Evolutionary conservation across 2,329 filamentous ascomycete species (phyloP).

Genomic region (Penicillium rolfsii): DNA sequence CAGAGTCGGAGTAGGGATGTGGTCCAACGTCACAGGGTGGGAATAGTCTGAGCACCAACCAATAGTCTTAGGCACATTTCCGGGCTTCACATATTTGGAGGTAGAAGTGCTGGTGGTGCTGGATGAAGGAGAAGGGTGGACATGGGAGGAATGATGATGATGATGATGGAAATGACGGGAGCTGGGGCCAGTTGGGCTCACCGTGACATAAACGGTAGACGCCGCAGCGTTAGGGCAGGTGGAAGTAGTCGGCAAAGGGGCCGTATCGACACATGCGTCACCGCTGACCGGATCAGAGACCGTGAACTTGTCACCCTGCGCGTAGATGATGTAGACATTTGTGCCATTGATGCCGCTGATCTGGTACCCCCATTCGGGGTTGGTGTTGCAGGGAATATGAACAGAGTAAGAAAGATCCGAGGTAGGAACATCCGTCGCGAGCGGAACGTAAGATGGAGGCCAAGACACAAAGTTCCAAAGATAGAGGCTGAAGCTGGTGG

Average conservation of each 20-base stretch:
- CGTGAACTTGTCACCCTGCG: constrained; percentile 48
- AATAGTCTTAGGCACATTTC: constrained; percentile 33
- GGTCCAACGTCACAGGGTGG: constrained; percentile 31
- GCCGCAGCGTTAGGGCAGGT: constrained; percentile 21
- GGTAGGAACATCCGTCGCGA: constrained; percentile 44
- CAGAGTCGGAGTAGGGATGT: constrained; percentile 15
- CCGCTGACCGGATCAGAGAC: constrained; percentile 21
- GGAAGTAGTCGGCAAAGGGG: constrained; percentile 9
- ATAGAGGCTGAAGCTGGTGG: constrained; percentile 45
- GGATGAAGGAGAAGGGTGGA: constrained; percentile 19
- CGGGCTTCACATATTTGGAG: constrained; percentile 25
- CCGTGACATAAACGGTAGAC: constrained; percentile 28
- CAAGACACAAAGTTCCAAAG: constrained; percentile 53
- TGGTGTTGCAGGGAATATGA: constrained; percentile 44
- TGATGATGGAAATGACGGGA: constrained; percentile 11
- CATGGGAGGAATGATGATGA: constrained; percentile 18
- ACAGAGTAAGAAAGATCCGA: constrained; percentile 38
- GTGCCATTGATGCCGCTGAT: constrained; percentile 53
- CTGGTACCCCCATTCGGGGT: constrained; percentile 46
- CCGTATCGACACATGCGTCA: constrained; percentile 32
- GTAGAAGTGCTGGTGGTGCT: constrained; percentile 16
- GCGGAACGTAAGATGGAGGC: constrained; percentile 47
- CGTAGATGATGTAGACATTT: constrained; percentile 51
- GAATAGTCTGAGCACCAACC: constrained; percentile 33
- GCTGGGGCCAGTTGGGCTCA: constrained; percentile 28